A percentile compares a stretch with the other conserved stretches of the same genome.
Evolutionary conservation across 495 filamentous ascomycete species (phyloP).

Genomic region (Penicillium angulare): DNA sequence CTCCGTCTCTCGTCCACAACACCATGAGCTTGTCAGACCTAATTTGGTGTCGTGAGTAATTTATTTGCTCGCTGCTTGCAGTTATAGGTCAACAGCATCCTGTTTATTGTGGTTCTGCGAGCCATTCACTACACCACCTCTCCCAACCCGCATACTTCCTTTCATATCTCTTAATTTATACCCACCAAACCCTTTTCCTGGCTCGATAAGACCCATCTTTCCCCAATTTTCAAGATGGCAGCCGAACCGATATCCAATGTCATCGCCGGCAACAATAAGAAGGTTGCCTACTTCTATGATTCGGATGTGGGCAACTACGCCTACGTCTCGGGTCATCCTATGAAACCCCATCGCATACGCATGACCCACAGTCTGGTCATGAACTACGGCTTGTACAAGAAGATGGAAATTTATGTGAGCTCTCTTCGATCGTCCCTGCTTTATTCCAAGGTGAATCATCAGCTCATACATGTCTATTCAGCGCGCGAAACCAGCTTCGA

Average conservation of each 20-base stretch:
- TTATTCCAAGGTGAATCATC: neutral
- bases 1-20: constrained; percentile 10
- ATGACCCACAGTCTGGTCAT: constrained; percentile 97
- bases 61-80: constrained; percentile 2
- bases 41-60: constrained; percentile 10
- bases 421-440: neutral
- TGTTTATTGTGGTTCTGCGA: neutral
- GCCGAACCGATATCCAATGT: constrained; percentile 50
- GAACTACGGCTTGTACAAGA: constrained; percentile 98
- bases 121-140: constrained; percentile 4
- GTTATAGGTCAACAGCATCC: constrained; percentile 8
- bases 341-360: constrained; percentile 98
- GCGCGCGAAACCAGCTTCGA: constrained; percentile 95
- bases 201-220: neutral
- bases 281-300: constrained; percentile 96
- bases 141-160: constrained; percentile 18
- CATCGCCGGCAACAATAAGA: constrained; percentile 61
- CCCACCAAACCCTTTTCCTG: neutral
- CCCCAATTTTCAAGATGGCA: constrained; percentile 29
- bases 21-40: constrained; percentile 18
- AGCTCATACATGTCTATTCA: constrained; percentile 33
- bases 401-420: constrained; percentile 97
- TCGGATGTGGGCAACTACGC: constrained; percentile 97
- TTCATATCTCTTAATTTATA: constrained; percentile 8
- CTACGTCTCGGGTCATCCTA: constrained; percentile 96